These are phyloP conservation scores for Actinomortierella ambigua DNA, from an alignment of 371 early-diverging fungal species.

Conservation along the genomic window DNA sequence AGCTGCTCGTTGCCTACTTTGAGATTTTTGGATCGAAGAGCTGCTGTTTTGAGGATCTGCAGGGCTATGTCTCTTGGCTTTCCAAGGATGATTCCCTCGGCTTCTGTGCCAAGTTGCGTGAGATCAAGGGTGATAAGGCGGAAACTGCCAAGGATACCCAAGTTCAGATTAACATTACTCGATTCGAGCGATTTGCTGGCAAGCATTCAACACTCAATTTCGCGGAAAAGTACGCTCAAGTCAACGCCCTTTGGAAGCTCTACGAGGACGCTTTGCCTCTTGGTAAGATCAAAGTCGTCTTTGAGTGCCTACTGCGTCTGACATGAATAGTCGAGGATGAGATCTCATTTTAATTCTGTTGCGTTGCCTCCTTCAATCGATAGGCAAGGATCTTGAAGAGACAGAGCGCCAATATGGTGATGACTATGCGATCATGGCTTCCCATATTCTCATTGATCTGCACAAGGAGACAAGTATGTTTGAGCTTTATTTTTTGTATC, in stretches of 20 bases:
- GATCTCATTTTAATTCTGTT: not conserved
- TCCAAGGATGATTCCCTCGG: slow-evolving; percentile 41
- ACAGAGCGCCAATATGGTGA: slow-evolving; percentile 84
- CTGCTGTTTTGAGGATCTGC: slow-evolving; percentile 82
- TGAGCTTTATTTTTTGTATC: not conserved
- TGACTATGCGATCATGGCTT: slow-evolving; percentile 74
- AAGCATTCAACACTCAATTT: slow-evolving; percentile 36
- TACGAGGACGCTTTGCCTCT: slow-evolving; percentile 67
- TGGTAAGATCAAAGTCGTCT: slow-evolving; percentile 46
- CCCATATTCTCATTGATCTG: slow-evolving; percentile 61
- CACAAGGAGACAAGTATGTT: slow-evolving; percentile 50
- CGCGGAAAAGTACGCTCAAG: slow-evolving; percentile 34
- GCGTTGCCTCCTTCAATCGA: not conserved
- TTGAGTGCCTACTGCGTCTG: not conserved
- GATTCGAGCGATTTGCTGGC: slow-evolving; percentile 58
- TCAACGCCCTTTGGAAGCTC: slow-evolving; percentile 55
- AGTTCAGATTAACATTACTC: slow-evolving; percentile 54
- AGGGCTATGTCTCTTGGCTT: slow-evolving; percentile 55
- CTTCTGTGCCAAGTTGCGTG: slow-evolving; percentile 48
- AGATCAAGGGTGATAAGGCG: slow-evolving; percentile 38
- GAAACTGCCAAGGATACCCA: slow-evolving; percentile 50
- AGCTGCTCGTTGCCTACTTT: slow-evolving; percentile 65
- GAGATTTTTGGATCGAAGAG: slow-evolving; percentile 68
- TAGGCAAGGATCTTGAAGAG: slow-evolving; percentile 65
- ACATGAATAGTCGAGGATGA: not conserved